Base-by-base conservation (phyloP, 768 basidiomycete species). In the Lentinula boryana region DNA sequence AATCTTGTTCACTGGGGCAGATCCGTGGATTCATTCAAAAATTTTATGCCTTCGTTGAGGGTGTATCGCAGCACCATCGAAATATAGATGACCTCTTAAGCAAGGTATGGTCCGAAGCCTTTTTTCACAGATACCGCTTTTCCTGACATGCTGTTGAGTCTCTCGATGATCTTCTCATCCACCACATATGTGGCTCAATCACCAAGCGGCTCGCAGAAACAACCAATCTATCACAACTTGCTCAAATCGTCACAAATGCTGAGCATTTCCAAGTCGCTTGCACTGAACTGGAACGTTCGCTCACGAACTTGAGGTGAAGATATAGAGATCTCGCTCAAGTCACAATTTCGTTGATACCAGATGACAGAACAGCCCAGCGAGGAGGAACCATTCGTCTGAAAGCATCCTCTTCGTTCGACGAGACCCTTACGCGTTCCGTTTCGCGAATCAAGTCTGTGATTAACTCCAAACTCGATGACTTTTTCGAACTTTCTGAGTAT, bases 41-140 rank as follows among this genome's bases (percentile, higher is more conserved):
- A 66, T 98, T 97, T 76, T 96, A 98, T 70, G 88, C 93, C 23
- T 99, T 98, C 71, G 86, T 95, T 0, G 97, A 99, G 66, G 96
- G 96, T 8, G 91, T 97, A 5, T 87, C 90, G 2, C 92, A 95
- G 68, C 90, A 93, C 61, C 91, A 95, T 71, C 83, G 89, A 46
- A 90, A 95, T 68, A 91, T 95, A 35, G 95, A 98, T 67, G 93
- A 94, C 58, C 79, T 98, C 8, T 72, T 99, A 55, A 88, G 88
- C 75, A 94, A 88, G 80, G 96, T 95, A 67, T 60, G 69, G 41
- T 31, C 15, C 43, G 18, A 21, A 36, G 58, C 21, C 16, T 8
- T 13, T 13, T 52, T 27, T 32, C 21, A 32, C 48, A 9, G 36
- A 40, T 40, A n/a, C 33, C 35, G 33, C 52, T 13, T 32, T 53